Evolutionary conservation across 208 protist species (phyloP), one percentile per base, ranked within the genome.

Genomic region (Angomonas ambiguus): DNA sequence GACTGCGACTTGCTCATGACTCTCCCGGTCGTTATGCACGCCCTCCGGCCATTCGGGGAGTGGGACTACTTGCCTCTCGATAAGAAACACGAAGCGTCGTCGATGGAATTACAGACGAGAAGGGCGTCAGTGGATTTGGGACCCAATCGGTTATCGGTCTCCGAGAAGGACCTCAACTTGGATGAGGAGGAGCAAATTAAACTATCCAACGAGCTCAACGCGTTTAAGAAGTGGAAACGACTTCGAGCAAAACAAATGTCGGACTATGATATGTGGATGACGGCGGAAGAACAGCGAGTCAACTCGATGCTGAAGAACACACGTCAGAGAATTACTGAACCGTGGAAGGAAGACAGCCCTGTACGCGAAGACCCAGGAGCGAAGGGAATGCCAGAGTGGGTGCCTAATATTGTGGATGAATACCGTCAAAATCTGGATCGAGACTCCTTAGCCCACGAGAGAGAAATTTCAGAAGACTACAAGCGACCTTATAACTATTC

Each of bases 331-430:
- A 62, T 68, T 22, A 59, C 57, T n/a, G 62, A 32, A 27, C 90
- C 90, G 38, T 93, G 85, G 85, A 38, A 74, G 41, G 10, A 30
- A 5, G 30, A 30, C 8, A 30, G 65, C 30, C 59, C 79, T 27
- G 28, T 8, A 1, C 68, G 69, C n/a, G 31, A 48, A 25, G 35
- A 72, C 2, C 13, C 27, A 45, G 58, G 41, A 0, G 55, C 35
- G 45, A 56, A 59, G 11, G 73, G 80, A 2, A 79, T 92, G 80
- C 83, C 87, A 0, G 67, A 76, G 22, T 91, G 77, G 70, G 85
- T 92, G 51, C 90, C 90, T 4, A 93, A 96, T 67, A 93, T 96
- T 28, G 85, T 96, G 57, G 85, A 96, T 51, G 90, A 96, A 58
- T 96, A 96, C 57, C 86, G 90, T 20, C 76, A 83, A 67, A 78